These are phyloP conservation scores for Apostasia shenzhenica DNA, from an alignment of 106 monocot species.

Conservation along the genomic window DNA sequence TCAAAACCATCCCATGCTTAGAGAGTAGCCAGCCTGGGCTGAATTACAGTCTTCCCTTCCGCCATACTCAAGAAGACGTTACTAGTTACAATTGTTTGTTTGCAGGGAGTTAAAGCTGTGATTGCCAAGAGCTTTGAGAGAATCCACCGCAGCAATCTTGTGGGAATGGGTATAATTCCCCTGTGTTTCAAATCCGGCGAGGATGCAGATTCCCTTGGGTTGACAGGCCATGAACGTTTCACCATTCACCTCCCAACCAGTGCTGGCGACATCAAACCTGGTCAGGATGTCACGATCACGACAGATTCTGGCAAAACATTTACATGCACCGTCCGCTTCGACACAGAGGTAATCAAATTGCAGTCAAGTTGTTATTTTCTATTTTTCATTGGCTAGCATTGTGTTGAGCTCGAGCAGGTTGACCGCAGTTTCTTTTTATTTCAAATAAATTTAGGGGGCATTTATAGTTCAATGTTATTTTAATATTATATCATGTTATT, in stretches of 20 bases:
- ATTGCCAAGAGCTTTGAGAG: conserved; percentile 68
- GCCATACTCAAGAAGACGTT: too few species aligned
- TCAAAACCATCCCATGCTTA: too few species aligned
- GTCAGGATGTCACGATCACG: conserved; percentile 45
- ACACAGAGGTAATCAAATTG: conserved; percentile 48
- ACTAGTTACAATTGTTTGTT: neutral
- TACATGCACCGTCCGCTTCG: conserved; percentile 53
- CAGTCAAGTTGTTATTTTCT: too few species aligned
- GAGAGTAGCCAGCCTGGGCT: too few species aligned
- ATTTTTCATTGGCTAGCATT: too few species aligned
- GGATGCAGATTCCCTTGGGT: conserved; percentile 49
- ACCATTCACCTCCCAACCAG: conserved; percentile 43
- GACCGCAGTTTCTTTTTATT: too few species aligned
- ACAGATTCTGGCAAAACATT: conserved; percentile 53
- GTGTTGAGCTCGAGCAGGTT: too few species aligned
- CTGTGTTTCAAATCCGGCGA: conserved; percentile 63
- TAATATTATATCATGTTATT: too few species aligned
- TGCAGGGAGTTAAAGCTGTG: conserved; percentile 58
- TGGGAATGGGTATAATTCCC: conserved; percentile 68
- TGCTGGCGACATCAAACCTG: conserved; percentile 41
- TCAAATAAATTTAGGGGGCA: too few species aligned
- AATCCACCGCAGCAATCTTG: conserved; percentile 64
- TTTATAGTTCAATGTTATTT: too few species aligned
- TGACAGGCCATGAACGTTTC: conserved; percentile 54
- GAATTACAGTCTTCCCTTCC: too few species aligned